Percentiles rank a stretch among this genome's conserved stretches.
These are phyloP conservation scores for Aspergillus brunneoviolaceus DNA, from an alignment of 2,329 filamentous ascomycete species.

Conservation along the genomic window DNA sequence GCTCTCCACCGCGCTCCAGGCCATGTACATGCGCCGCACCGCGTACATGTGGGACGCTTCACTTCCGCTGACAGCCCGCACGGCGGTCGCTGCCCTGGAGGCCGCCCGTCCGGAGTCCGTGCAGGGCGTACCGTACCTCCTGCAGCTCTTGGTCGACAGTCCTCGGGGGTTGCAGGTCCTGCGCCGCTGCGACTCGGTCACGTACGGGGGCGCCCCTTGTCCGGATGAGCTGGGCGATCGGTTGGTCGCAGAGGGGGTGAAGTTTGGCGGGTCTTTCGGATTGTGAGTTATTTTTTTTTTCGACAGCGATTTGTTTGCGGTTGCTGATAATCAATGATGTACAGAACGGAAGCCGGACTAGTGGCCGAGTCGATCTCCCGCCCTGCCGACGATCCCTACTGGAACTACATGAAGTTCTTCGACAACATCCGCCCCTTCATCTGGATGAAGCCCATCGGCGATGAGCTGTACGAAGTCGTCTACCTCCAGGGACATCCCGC, in stretches of 20 bases:
- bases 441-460: constrained; percentile 37
- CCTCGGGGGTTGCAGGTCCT: constrained; percentile 38
- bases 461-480: constrained; percentile 31
- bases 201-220: constrained; percentile 43
- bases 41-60: constrained; percentile 45
- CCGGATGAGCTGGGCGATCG: constrained; percentile 45
- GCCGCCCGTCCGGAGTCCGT: constrained; percentile 41
- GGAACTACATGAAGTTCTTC: constrained; percentile 46
- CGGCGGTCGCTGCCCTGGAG: constrained; percentile 37
- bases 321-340: constrained; percentile 11
- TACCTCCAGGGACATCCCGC: constrained; percentile 34
- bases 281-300: constrained; percentile 32
- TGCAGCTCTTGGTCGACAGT: constrained; percentile 43
- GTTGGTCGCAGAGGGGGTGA: constrained; percentile 38
- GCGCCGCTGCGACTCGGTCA: constrained; percentile 40
- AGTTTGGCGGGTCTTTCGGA: constrained; percentile 43
- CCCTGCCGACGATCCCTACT: constrained; percentile 39
- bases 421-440: constrained; percentile 38
- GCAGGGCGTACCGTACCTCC: constrained; percentile 44
- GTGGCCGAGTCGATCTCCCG: constrained; percentile 45
- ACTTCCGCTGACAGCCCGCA: constrained; percentile 40
- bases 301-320: no score
- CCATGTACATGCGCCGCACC: constrained; percentile 46
- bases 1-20: constrained; percentile 43
- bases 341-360: constrained; percentile 46